Conservation (phyloP, 208 protist genomes). For the Wallacemonas sp. region DNA sequence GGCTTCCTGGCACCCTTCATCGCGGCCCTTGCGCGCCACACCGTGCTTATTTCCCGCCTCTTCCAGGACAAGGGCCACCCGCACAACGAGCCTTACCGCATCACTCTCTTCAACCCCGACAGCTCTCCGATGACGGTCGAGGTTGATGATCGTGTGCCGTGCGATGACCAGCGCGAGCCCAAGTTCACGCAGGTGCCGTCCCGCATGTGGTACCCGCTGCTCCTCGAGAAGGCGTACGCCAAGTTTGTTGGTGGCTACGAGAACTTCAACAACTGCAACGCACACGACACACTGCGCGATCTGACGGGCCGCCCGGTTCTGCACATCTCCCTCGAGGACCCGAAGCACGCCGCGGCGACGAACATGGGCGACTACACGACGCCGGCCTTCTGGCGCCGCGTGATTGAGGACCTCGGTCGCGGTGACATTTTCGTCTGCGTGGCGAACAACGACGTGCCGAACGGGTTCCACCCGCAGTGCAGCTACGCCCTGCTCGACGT, state of each 20-base stretch:
- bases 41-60: conserved; percentile 62
- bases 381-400: conserved; percentile 64
- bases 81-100: conserved; percentile 69
- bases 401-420: conserved; percentile 49
- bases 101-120: conserved; percentile 76
- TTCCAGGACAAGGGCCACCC: conserved; percentile 67
- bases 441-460: conserved; percentile 45
- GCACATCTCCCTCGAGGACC: conserved; percentile 76
- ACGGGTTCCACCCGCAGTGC: conserved; percentile 73
- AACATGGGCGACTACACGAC: conserved; percentile 75
- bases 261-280: conserved; percentile 79
- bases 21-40: conserved; percentile 61
- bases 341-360: conserved; percentile 65
- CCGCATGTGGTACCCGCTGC: conserved; percentile 77
- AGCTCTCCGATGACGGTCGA: conserved; percentile 65
- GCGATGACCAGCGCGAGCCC: conserved; percentile 60
- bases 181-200: conserved; percentile 73
- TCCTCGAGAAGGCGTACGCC: conserved; percentile 92
- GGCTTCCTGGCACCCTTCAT: conserved; percentile 80
- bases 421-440: conserved; percentile 80
- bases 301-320: conserved; percentile 80
- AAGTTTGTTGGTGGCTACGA: conserved; percentile 87
- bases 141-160: conserved; percentile 79
- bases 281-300: conserved; percentile 82
- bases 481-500: conserved; percentile 79